Base-by-base conservation (phyloP, 768 basidiomycete species). In the Boletus patriciae region DNA sequence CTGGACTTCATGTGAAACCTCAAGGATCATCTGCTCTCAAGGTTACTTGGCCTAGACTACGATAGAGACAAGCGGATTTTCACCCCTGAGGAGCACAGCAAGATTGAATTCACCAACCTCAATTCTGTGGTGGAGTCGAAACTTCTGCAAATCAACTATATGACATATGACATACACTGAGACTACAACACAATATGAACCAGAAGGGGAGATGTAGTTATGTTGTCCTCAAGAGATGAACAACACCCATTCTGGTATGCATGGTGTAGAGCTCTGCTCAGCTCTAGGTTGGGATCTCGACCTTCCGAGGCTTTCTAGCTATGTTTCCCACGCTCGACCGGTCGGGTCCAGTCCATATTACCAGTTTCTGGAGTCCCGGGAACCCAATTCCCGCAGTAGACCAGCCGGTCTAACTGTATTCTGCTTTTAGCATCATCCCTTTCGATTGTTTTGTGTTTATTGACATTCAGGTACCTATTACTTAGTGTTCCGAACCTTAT, bases 231-330 rank as follows among this genome's bases (percentile, higher is more conserved):
- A 5, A 25, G 58, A 3, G 60, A 62, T 6, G 31, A 33, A 3
- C n/a, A 29, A 6, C 59, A 69, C 47, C 63, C 63, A 0, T 70
- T 58, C 47, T 67, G 66, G 23, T 31, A 29, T n/a, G 37, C 48
- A 7, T 6, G 19, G 31, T n/a, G n/a, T n/a, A n/a, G n/a, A n/a
- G n/a, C n/a, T n/a, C n/a, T n/a, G n/a, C n/a, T n/a, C n/a, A n/a
- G n/a, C n/a, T n/a, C n/a, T n/a, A n/a, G n/a, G n/a, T n/a, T n/a
- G n/a, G n/a, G n/a, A n/a, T n/a, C n/a, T n/a, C n/a, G n/a, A n/a
- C n/a, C n/a, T n/a, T n/a, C n/a, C n/a, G n/a, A n/a, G n/a, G n/a
- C n/a, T n/a, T n/a, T n/a, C n/a, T n/a, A n/a, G n/a, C n/a, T n/a
- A n/a, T n/a, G n/a, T n/a, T n/a, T n/a, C n/a, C n/a, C n/a, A n/a